Conservation (phyloP, 768 basidiomycete species). For the Amanita muscaria region DNA sequence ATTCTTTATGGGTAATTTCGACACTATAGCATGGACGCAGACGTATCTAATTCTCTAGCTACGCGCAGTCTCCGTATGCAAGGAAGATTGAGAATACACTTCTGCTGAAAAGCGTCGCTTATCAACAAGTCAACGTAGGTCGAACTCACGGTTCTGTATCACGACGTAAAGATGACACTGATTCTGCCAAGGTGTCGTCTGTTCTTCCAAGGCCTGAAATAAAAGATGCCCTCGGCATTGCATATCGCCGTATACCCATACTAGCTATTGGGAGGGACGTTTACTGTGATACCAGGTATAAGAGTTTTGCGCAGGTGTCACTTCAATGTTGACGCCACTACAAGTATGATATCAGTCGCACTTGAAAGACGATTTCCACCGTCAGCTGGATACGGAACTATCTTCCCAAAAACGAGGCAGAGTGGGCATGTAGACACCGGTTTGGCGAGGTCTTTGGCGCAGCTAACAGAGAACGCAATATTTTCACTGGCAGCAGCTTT, state of each 20-base stretch:
- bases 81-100: constrained; percentile 45
- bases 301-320: too few species aligned
- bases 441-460: constrained; percentile 38
- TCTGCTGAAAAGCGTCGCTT: constrained; percentile 38
- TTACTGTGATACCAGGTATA: constrained; percentile 45
- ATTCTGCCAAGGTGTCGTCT: constrained; percentile 29
- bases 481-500: constrained; percentile 32
- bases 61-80: constrained; percentile 43
- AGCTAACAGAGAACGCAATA: constrained; percentile 31
- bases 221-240: constrained; percentile 40
- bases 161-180: too few species aligned
- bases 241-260: constrained; percentile 51
- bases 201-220: constrained; percentile 51
- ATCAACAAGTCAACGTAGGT: constrained; percentile 40
- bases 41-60: constrained; percentile 22
- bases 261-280: constrained; percentile 54
- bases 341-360: constrained; percentile 37
- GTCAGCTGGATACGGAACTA: constrained; percentile 35
- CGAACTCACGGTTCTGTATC: too few species aligned
- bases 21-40: not conserved
- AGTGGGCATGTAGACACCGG: constrained; percentile 35
- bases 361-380: constrained; percentile 50
- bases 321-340: not conserved
- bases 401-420: constrained; percentile 39
- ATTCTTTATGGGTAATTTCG: constrained; percentile 39